phyloP scores from a whole-genome alignment of 192 early-diverging fungal genomes.

The Dimargaris cristalligena region DNA sequence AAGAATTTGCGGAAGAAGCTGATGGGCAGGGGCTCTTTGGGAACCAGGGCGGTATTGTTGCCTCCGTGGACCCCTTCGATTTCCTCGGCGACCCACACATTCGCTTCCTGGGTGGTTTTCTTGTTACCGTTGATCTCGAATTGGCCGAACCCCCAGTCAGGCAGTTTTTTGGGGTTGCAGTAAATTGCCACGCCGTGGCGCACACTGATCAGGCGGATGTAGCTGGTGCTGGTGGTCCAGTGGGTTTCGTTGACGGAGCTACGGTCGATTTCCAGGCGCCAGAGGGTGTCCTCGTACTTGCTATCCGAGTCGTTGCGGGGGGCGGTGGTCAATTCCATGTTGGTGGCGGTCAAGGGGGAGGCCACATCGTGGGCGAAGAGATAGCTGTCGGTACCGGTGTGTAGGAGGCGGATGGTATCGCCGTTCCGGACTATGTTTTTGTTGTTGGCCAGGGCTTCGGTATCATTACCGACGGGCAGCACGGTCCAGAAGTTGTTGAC shows the following conservation, averaged over 20 bases:
- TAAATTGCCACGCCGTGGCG: constrained; percentile 62
- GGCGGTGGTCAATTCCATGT: constrained; percentile 67
- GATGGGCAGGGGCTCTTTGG: constrained; percentile 7
- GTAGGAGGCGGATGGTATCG: constrained; percentile 44
- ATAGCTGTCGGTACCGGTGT: constrained; percentile 32
- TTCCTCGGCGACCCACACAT: constrained; percentile 63
- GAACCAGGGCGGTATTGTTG: constrained; percentile 14
- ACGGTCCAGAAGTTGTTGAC: constrained; percentile 49
- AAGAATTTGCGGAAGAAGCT: constrained; percentile 66
- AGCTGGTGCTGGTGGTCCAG: constrained; percentile 7
- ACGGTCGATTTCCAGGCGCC: constrained; percentile 44
- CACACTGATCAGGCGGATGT: constrained; percentile 29
- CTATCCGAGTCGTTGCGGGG: constrained; percentile 18
- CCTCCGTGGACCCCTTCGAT: constrained; percentile 57
- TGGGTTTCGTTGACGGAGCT: neutral
- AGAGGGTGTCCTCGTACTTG: constrained; percentile 24
- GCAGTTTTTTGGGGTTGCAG: constrained; percentile 53
- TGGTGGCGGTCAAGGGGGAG: constrained; percentile 49
- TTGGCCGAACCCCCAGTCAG: constrained; percentile 78
- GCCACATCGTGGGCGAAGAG: constrained; percentile 69
- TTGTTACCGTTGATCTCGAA: constrained; percentile 97
- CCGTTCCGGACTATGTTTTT: constrained; percentile 23
- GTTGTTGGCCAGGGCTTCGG: constrained; percentile 24
- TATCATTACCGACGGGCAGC: constrained; percentile 23
- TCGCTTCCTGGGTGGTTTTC: constrained; percentile 49